Evolutionary conservation across 78 protist genomes (phyloP), one percentile per base, ranked within the genome.

Genomic region (Isochrysis galbana): DNA sequence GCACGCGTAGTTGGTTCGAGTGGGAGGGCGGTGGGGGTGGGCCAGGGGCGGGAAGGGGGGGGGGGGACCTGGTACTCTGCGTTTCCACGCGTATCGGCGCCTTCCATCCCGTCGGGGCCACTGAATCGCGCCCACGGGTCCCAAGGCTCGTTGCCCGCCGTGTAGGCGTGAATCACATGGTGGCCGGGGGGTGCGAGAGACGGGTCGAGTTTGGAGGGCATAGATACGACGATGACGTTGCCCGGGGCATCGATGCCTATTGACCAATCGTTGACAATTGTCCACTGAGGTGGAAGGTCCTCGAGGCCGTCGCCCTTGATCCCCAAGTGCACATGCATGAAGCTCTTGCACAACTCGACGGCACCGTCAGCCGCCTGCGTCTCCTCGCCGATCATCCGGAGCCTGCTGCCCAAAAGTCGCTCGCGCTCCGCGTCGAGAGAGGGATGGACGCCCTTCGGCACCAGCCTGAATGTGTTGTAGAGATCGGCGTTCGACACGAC

Each of bases 401-500:
- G 82, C 80, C 42, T 80, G 22, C 29, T 29, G 32, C 42, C 91
- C 17, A 72, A 82, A 47, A 89, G 70, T 41, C 10, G 5, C 41
- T n/a, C 70, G 41, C 88, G 51, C 41, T 80, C 88, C 48, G 1
- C 38, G 14, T 80, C 88, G 0, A 80, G 38, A 10, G 1, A 21
- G 34, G 87, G 45, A 25, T 25, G 87, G 3, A 36, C 67, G 26
- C 44, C 83, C 0, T 1, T 26, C 36, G 54, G 83, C 23, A 42
- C 34, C 48, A 72, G 70, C 45, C 38, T 26, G 26, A 77, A 80
- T 0, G 93, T 46, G 89, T 26, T 1, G 25, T 29, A 2, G 19
- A 51, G 4, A 19, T 51, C 67, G 0, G 93, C 93, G 55, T 90
- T 90, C 29, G 82, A 48, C 45, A 90, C 77, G 34, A 90, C 93